Base-by-base conservation (phyloP, 768 basidiomycete genomes). In the Harrya chromipes region DNA sequence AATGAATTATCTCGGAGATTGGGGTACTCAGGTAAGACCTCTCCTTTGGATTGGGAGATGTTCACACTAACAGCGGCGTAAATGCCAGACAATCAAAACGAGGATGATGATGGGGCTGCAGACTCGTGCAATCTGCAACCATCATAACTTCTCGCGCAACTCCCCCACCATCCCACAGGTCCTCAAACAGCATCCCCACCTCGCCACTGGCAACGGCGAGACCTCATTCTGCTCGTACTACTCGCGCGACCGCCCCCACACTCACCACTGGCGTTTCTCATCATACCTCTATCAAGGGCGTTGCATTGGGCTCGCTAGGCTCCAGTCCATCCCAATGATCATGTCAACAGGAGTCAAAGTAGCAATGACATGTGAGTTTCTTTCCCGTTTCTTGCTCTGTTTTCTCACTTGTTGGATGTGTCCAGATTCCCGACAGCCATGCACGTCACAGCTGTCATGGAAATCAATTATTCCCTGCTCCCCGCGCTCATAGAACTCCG, bases 331-430 rank as follows among this genome's bases (percentile, higher is more conserved):
- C 97, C 97, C 33, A 99, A 99, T 70, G 97, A 99, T 66, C 97
- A 99, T 71, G 94, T 97, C 61, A 99, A 99, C 76, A 95, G 88
- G 89, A 93, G 91, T 69, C 95, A 98, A 71, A 95, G 92, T 57
- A 94, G 92, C 64, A 99, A 99, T 64, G 97, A 99, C 72, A 94
- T 94, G 92, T 93, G 68, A 62, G 87, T 75, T 8, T 16, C 24
- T 17, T 20, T 27, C 10, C 47, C 4, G 6, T n/a, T 34, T 34
- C 37, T 33, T 19, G 14, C 14, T 29, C 39, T 36, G 20, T 2
- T 16, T 12, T 21, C 4, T 4, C 45, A 53, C 40, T n/a, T n/a
- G 50, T 37, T 21, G 36, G 3, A 36, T 36, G 19, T 36, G 41
- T 23, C 20, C 60, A 97, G 94, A 24, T 99, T 98, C 81, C 97